phyloP scores from a whole-genome alignment of 192 early-diverging fungal species.

The Diversispora epigaea region DNA sequence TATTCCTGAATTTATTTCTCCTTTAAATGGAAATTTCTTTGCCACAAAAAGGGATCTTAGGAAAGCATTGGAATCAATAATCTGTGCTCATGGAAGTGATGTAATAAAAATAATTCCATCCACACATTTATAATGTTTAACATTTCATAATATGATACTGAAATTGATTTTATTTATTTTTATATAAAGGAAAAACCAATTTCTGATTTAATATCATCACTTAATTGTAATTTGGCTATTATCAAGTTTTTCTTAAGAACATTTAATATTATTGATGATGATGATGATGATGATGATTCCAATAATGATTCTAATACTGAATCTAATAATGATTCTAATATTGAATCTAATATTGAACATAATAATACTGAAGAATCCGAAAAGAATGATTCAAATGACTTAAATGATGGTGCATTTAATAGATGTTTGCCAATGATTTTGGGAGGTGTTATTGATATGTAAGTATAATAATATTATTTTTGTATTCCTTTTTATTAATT shows the following conservation, averaged over 20 bases:
- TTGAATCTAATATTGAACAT: background rate
- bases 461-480: background rate
- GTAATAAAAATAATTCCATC: background rate
- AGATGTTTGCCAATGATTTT: slow-evolving; percentile 5
- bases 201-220: slow-evolving; percentile 20
- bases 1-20: slow-evolving; percentile 14
- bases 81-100: background rate
- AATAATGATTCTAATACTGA: background rate
- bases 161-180: background rate
- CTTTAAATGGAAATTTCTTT: slow-evolving; percentile 28
- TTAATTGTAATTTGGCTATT: background rate
- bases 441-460: slow-evolving; percentile 18
- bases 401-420: background rate
- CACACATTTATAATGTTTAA: background rate
- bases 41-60: slow-evolving; percentile 15
- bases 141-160: background rate
- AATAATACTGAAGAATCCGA: too few relatives aligned
- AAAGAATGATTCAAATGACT: background rate
- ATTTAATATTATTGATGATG: background rate
- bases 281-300: background rate
- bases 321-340: background rate
- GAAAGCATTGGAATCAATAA: slow-evolving; percentile 3
- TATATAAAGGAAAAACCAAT: background rate
- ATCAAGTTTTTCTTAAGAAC: slow-evolving; percentile 21
- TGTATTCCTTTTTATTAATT: background rate